These are phyloP conservation scores for Wickerhamiella occidentalis DNA, from an alignment of 805 yeast species.

Conservation along the genomic window DNA sequence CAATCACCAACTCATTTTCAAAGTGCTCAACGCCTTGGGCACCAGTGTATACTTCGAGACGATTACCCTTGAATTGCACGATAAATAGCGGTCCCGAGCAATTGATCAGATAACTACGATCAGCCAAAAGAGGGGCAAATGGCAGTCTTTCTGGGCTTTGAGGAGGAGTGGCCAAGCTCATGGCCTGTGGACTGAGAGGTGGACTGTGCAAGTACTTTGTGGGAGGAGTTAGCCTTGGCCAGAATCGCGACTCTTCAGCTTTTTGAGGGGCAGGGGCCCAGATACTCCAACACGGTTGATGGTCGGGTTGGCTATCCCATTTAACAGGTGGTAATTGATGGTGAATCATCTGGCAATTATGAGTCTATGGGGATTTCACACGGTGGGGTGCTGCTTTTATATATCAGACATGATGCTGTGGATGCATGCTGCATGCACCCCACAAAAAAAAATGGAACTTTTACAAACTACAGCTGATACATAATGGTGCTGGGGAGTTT, in stretches of 20 bases:
- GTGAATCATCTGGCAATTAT: neutral
- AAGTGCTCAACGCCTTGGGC: slow-evolving; percentile 32
- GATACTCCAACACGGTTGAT: slow-evolving; percentile 17
- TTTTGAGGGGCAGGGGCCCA: slow-evolving; percentile 15
- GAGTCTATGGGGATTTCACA: neutral
- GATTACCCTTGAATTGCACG: slow-evolving; percentile 66
- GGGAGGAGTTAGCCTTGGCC: slow-evolving; percentile 1
- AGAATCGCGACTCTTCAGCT: slow-evolving; percentile 3
- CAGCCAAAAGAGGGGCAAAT: neutral
- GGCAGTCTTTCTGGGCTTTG: neutral
- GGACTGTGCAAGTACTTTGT: slow-evolving; percentile 3
- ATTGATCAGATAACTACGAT: slow-evolving; percentile 7
- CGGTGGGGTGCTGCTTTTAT: neutral
- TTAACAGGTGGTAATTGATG: slow-evolving; percentile 2
- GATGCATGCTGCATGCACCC: slow-evolving; percentile 12
- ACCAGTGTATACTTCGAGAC: slow-evolving; percentile 64
- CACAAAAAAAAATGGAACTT: slow-evolving; percentile 8
- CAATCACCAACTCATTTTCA: slow-evolving; percentile 60
- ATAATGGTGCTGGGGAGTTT: neutral
- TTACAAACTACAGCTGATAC: neutral
- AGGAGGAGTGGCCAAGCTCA: neutral
- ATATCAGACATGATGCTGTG: neutral
- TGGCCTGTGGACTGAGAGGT: slow-evolving; percentile 9
- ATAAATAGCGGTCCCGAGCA: slow-evolving; percentile 35
- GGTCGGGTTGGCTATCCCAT: slow-evolving; percentile 9